Evolutionary conservation across 306 rosid species (phyloP).

Genomic region (Prunus salicina): DNA sequence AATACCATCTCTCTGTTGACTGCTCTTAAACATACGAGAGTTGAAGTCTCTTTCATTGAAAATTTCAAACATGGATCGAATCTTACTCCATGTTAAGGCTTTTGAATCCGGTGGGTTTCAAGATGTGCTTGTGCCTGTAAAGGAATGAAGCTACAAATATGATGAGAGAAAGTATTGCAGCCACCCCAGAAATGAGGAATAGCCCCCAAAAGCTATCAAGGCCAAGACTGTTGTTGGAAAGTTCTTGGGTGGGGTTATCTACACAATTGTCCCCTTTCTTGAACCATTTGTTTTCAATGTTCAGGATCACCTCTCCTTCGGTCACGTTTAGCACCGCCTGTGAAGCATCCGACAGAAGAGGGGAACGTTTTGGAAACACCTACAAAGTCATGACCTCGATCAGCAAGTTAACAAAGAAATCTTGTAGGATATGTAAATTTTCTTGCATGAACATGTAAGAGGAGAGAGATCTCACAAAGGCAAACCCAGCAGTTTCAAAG

Average conservation of each 20-base stretch:
- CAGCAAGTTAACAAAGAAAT: slow-evolving; percentile 19
- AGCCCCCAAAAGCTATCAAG: slow-evolving; percentile 67
- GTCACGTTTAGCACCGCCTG: slow-evolving; percentile 52
- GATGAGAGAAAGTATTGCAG: neutral
- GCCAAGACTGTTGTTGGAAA: slow-evolving; percentile 38
- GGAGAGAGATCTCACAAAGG: slow-evolving; percentile 44
- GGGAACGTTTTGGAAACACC: slow-evolving; percentile 46
- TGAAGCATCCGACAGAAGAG: slow-evolving; percentile 52
- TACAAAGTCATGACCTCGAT: slow-evolving; percentile 8
- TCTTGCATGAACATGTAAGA: too few relatives aligned
- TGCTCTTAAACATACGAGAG: too few relatives aligned
- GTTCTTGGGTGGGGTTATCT: slow-evolving; percentile 5
- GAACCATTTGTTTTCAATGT: slow-evolving; percentile 54
- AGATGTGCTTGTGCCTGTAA: slow-evolving; percentile 13
- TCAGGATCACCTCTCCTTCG: slow-evolving; percentile 44
- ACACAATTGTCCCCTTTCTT: slow-evolving; percentile 13
- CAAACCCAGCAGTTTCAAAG: slow-evolving; percentile 57
- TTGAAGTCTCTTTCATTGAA: too few relatives aligned
- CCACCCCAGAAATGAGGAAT: slow-evolving; percentile 43
- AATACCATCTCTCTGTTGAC: too few relatives aligned
- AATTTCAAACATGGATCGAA: too few relatives aligned
- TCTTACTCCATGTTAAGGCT: too few relatives aligned
- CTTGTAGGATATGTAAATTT: too few relatives aligned
- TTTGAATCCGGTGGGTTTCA: too few relatives aligned
- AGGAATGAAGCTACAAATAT: slow-evolving; percentile 20